These are phyloP conservation scores for Amoebophrya sp. DNA, from an alignment of 169 alveolate genomes.

Conservation along the genomic window DNA sequence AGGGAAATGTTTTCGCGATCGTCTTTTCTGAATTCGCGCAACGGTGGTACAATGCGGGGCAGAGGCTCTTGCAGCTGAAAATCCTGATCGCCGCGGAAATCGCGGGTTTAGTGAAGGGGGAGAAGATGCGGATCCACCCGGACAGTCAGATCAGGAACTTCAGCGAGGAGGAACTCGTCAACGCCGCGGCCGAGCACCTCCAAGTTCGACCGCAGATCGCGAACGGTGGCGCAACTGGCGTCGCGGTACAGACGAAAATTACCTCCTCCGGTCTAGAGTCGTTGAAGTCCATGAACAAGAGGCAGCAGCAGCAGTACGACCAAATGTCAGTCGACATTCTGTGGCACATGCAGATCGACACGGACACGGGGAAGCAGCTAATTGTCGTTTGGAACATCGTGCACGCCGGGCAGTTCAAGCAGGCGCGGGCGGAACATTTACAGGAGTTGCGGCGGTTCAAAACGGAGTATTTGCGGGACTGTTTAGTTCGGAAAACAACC, in stretches of 20 bases:
- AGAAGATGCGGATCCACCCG: background rate
- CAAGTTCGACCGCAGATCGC: background rate
- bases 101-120: background rate
- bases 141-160: background rate
- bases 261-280: background rate
- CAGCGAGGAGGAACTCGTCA: background rate
- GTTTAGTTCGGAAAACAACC: background rate
- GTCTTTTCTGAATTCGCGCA: background rate
- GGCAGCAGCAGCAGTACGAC: background rate
- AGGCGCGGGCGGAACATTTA: background rate
- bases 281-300: background rate
- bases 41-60: background rate
- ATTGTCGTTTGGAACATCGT: background rate
- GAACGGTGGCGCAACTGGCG: background rate
- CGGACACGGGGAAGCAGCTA: background rate
- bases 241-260: background rate
- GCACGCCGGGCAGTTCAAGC: background rate
- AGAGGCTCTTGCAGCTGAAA: background rate
- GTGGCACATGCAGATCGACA: background rate
- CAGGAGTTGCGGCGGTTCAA: background rate
- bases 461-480: background rate
- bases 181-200: background rate
- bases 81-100: background rate
- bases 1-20: background rate
- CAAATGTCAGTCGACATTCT: background rate